phyloP scores from a whole-genome alignment of 1,284 basidiomycete species.

The Apiotrichum brassicae region DNA sequence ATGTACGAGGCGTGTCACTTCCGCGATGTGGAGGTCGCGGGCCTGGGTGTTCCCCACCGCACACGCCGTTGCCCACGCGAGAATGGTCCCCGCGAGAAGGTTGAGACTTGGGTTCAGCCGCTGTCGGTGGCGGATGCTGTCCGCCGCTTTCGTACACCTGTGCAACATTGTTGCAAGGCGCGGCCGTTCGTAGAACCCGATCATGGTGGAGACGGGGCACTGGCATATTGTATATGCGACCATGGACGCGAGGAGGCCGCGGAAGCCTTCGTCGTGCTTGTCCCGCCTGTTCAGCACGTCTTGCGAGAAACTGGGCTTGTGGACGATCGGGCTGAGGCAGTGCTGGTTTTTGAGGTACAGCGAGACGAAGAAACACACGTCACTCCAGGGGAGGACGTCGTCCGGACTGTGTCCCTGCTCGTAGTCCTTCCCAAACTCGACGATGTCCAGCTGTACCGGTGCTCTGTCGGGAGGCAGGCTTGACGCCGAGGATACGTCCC shows the following conservation, averaged over 20 bases:
- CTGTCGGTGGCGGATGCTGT: slow-evolving; percentile 21
- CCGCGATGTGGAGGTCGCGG: slow-evolving; percentile 16
- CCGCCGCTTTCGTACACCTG: slow-evolving; percentile 18
- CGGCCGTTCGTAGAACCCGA: slow-evolving; percentile 14
- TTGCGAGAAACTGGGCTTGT: slow-evolving; percentile 24
- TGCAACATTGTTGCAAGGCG: slow-evolving; percentile 18
- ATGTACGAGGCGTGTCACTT: slow-evolving; percentile 20
- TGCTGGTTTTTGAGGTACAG: slow-evolving; percentile 22
- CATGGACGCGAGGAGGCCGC: slow-evolving; percentile 26
- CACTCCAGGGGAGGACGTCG: slow-evolving; percentile 20
- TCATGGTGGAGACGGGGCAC: slow-evolving; percentile 19
- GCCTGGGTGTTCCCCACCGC: slow-evolving; percentile 16
- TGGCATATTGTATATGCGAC: slow-evolving; percentile 22
- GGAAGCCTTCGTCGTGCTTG: slow-evolving; percentile 20
- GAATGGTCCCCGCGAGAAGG: slow-evolving; percentile 16
- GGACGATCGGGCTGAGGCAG: slow-evolving; percentile 21
- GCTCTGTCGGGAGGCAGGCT: no score
- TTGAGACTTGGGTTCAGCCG: slow-evolving; percentile 14
- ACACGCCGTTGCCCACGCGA: slow-evolving; percentile 20
- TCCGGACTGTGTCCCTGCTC: slow-evolving; percentile 13
- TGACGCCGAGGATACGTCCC: no score
- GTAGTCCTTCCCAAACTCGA: no score
- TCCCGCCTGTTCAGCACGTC: slow-evolving; percentile 22
- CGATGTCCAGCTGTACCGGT: no score
- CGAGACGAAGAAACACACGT: slow-evolving; percentile 25